phyloP scores from a whole-genome alignment of 2,329 filamentous ascomycete species.

The Metarhizium sp. region DNA sequence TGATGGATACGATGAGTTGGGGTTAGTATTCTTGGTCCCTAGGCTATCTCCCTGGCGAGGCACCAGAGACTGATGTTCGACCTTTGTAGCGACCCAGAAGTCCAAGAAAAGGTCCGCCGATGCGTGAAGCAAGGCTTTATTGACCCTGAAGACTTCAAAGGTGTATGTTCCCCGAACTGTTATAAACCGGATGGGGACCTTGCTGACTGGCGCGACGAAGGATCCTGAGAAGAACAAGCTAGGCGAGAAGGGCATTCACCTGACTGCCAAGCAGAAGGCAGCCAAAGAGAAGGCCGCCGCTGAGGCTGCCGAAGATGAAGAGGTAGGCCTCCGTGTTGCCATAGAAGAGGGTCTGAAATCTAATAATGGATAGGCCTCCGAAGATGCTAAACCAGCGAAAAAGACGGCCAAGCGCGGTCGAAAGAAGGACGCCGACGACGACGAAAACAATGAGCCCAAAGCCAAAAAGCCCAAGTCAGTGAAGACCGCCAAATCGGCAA shows the following conservation, averaged over 20 bases:
- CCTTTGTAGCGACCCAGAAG: slow-evolving; percentile 40
- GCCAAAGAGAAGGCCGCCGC: slow-evolving; percentile 24
- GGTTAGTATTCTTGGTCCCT: slow-evolving; percentile 23
- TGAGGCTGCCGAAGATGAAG: slow-evolving; percentile 14
- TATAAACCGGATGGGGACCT: background rate
- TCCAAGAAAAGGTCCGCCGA: slow-evolving; percentile 63
- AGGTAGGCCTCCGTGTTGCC: background rate
- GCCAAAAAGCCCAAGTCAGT: slow-evolving; percentile 26
- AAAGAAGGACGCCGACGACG: slow-evolving; percentile 20
- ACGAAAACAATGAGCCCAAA: slow-evolving; percentile 23
- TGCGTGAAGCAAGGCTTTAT: slow-evolving; percentile 73
- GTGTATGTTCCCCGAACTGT: slow-evolving; percentile 47
- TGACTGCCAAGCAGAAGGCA: slow-evolving; percentile 25
- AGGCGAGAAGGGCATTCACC: slow-evolving; percentile 55
- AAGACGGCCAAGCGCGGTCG: slow-evolving; percentile 24
- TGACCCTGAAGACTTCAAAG: slow-evolving; percentile 78
- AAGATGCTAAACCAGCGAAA: slow-evolving; percentile 18
- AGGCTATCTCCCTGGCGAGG: background rate
- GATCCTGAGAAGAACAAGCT: slow-evolving; percentile 66
- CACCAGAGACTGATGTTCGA: slow-evolving; percentile 7
- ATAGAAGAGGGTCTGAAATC: background rate
- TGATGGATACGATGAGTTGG: slow-evolving; percentile 73
- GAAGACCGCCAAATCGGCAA: slow-evolving; percentile 11
- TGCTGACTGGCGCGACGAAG: slow-evolving; percentile 31
- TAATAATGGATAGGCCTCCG: slow-evolving; percentile 5